phyloP scores from a whole-genome alignment of 2,329 filamentous ascomycete genomes.

The Beauveria australis region DNA sequence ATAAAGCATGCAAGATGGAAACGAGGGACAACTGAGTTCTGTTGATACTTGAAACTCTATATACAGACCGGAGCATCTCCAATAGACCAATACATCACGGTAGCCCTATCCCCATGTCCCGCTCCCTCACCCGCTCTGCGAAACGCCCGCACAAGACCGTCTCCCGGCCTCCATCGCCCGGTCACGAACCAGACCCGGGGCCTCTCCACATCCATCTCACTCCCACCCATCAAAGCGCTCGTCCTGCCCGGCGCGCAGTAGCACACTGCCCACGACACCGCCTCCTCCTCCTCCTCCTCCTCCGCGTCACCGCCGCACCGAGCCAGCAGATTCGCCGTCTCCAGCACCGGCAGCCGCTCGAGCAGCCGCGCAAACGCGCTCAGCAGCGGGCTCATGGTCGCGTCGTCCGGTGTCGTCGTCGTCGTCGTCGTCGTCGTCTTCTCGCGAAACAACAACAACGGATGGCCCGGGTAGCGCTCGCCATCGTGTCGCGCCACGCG shows the following conservation, averaged over 20 bases:
- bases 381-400: not conserved
- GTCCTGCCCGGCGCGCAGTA: not conserved
- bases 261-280: conserved; percentile 2
- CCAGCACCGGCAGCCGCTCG: not conserved
- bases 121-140: not conserved
- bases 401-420: not conserved
- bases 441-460: not conserved
- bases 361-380: not conserved
- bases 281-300: not conserved
- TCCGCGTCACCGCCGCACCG: not conserved
- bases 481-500: not conserved
- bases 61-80: not conserved
- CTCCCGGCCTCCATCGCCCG: not conserved
- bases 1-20: too few relatives aligned
- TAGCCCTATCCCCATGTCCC: not conserved
- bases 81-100: not conserved
- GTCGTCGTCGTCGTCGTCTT: too few relatives aligned
- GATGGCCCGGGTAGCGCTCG: not conserved
- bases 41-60: not conserved
- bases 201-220: not conserved
- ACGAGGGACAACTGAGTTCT: too few relatives aligned
- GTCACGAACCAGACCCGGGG: conserved; percentile 8
- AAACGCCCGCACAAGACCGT: not conserved
- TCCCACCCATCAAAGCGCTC: not conserved
- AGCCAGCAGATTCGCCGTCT: not conserved